Evolutionary conservation across 2,329 filamentous ascomycete species (phyloP).

Genomic region (Aspergillus awamori): DNA sequence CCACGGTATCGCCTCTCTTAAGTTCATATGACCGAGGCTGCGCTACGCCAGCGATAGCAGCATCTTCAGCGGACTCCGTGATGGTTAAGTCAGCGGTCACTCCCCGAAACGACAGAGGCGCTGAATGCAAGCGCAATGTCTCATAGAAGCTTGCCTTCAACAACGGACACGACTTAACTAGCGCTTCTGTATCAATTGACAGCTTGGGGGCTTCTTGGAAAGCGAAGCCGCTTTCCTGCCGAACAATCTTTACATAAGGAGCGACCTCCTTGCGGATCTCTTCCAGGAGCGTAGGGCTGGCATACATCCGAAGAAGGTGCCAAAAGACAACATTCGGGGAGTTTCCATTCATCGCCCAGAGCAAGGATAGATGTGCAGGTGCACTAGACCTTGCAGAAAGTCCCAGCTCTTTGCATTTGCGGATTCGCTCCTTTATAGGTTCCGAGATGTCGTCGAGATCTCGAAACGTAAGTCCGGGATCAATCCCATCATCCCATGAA

Average conservation of each 20-base stretch:
- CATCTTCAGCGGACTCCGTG: conserved; percentile 44
- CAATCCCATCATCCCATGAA: conserved; percentile 45
- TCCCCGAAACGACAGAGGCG: conserved; percentile 47
- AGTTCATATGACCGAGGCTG: conserved; percentile 45
- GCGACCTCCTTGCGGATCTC: conserved; percentile 51
- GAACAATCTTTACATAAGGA: conserved; percentile 43
- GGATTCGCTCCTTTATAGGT: conserved; percentile 47
- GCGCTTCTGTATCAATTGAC: conserved; percentile 43
- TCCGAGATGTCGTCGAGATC: conserved; percentile 55
- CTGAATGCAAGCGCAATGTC: conserved; percentile 48
- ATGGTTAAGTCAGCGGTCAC: conserved; percentile 44
- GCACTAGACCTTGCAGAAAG: conserved; percentile 44
- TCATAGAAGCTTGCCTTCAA: conserved; percentile 53
- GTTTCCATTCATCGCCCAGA: conserved; percentile 61
- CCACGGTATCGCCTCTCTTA: conserved; percentile 47
- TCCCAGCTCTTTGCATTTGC: conserved; percentile 42
- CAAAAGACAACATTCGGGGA: conserved; percentile 57
- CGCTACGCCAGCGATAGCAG: conserved; percentile 27
- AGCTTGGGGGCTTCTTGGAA: conserved; percentile 49
- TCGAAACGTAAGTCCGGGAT: conserved; percentile 48
- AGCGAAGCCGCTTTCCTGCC: conserved; percentile 44
- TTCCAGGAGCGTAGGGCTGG: conserved; percentile 43
- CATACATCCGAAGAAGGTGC: conserved; percentile 52
- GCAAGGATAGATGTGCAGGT: conserved; percentile 50
- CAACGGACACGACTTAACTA: conserved; percentile 50